These are phyloP conservation scores for Elongisporangium anandrum DNA, from an alignment of 352 stramenopile species.

Conservation along the genomic window DNA sequence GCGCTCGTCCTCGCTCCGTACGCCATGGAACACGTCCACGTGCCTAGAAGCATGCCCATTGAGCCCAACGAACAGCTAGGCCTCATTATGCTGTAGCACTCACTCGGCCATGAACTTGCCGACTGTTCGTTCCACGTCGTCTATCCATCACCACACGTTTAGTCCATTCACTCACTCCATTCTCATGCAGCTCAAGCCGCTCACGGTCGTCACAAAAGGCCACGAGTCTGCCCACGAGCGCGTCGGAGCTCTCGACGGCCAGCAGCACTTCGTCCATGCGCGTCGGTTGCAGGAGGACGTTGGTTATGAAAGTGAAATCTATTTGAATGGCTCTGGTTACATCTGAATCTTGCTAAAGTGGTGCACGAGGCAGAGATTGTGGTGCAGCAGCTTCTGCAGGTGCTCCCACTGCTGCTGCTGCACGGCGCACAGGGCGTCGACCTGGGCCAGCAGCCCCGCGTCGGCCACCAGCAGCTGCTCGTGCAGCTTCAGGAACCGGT, in stretches of 20 bases:
- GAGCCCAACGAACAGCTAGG: background rate
- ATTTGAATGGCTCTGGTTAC: slow-evolving; percentile 28
- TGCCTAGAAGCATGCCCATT: slow-evolving; percentile 17
- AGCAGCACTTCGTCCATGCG: slow-evolving; percentile 43
- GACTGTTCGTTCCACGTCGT: slow-evolving; percentile 18
- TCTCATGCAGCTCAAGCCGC: background rate
- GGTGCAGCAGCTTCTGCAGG: slow-evolving; percentile 75
- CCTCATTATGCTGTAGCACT: background rate
- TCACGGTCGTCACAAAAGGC: slow-evolving; percentile 31
- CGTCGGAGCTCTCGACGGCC: slow-evolving; percentile 35
- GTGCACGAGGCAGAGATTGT: slow-evolving; percentile 85
- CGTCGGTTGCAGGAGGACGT: background rate
- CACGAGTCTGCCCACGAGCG: slow-evolving; percentile 32
- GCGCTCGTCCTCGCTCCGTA: slow-evolving; percentile 28
- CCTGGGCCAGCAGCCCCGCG: slow-evolving; percentile 40
- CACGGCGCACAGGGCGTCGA: slow-evolving; percentile 45
- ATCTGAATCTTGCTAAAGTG: slow-evolving; percentile 89
- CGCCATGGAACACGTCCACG: slow-evolving; percentile 27
- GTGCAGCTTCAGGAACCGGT: slow-evolving; percentile 85
- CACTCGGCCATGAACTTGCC: slow-evolving; percentile 16
- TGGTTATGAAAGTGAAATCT: background rate
- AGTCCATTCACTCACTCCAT: background rate
- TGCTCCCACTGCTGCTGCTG: slow-evolving; percentile 81
- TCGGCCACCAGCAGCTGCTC: slow-evolving; percentile 67
- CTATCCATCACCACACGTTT: slow-evolving; percentile 2